These are phyloP conservation scores for Orobanche coerulescens DNA, from an alignment of 257 asterid genomes.

Conservation along the genomic window DNA sequence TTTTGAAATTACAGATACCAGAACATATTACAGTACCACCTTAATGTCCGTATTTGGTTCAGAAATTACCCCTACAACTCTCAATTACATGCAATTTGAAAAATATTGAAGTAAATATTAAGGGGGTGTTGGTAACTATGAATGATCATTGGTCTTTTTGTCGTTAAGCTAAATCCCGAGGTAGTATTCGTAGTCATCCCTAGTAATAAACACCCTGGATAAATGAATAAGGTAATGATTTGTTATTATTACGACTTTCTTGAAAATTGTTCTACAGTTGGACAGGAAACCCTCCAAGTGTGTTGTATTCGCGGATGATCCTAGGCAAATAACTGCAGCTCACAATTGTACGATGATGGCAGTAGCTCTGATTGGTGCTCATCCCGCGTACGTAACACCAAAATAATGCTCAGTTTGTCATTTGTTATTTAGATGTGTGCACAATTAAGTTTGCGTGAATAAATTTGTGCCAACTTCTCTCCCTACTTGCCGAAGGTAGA, in stretches of 20 bases:
- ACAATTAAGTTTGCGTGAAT: neutral
- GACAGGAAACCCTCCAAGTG: slow-evolving; percentile 94
- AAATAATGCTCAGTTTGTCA: neutral
- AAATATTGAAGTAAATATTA: too few relatives aligned
- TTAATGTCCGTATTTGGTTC: too few relatives aligned
- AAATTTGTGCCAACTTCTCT: neutral
- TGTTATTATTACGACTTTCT: neutral
- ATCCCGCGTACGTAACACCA: slow-evolving; percentile 70
- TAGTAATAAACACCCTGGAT: neutral
- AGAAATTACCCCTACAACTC: too few relatives aligned
- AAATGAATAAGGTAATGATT: neutral
- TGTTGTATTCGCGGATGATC: slow-evolving; percentile 91
- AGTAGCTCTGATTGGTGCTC: slow-evolving; percentile 85
- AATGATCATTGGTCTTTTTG: too few relatives aligned
- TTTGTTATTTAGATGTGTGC: neutral
- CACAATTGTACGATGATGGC: slow-evolving; percentile 99
- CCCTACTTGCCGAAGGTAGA: neutral
- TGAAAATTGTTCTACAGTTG: slow-evolving; percentile 41
- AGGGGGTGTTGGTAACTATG: too few relatives aligned
- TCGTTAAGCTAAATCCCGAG: too few relatives aligned
- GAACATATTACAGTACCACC: too few relatives aligned
- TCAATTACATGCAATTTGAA: too few relatives aligned
- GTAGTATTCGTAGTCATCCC: neutral
- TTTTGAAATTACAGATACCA: too few relatives aligned
- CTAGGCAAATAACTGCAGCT: slow-evolving; percentile 89